These are phyloP conservation scores for Ogataea henricii DNA, from an alignment of 805 yeast species.

Conservation along the genomic window DNA sequence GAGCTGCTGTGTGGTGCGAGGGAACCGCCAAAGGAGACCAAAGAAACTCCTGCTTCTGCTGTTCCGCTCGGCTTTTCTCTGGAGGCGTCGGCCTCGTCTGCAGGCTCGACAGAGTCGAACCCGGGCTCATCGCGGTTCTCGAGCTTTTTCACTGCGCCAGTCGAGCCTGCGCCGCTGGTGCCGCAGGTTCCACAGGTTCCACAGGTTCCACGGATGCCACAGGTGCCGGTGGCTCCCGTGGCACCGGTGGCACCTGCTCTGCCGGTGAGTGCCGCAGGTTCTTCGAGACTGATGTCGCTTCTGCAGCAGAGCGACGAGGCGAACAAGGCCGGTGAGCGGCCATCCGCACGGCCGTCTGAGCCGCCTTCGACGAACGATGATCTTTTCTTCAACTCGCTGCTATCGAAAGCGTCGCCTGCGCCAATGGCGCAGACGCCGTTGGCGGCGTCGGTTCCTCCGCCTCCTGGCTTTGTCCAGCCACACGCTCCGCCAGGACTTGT, in stretches of 20 bases:
- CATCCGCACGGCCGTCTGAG: not conserved
- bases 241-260: too few species aligned
- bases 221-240: too few species aligned
- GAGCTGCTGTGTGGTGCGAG: constrained; percentile 15
- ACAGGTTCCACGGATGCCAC: not conserved
- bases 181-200: not conserved
- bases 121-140: constrained; percentile 27
- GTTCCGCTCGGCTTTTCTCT: constrained; percentile 6
- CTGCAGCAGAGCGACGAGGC: constrained; percentile 6
- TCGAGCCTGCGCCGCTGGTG: constrained; percentile 17
- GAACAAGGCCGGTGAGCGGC: not conserved
- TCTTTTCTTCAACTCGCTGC: constrained; percentile 48
- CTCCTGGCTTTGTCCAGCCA: constrained; percentile 1
- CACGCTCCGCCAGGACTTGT: constrained; percentile 9
- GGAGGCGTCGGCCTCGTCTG: constrained; percentile 9
- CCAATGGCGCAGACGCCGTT: constrained; percentile 4
- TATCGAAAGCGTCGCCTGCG: constrained; percentile 35
- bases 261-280: constrained; percentile 28
- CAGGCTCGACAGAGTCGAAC: constrained; percentile 4
- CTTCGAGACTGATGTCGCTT: constrained; percentile 41
- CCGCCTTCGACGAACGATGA: constrained; percentile 30
- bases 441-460: not conserved
- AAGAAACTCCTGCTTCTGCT: not conserved
- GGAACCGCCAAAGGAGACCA: not conserved
- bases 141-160: constrained; percentile 25